Conservation (phyloP, 2,329 filamentous ascomycete species). For the Xylaria digitata region DNA sequence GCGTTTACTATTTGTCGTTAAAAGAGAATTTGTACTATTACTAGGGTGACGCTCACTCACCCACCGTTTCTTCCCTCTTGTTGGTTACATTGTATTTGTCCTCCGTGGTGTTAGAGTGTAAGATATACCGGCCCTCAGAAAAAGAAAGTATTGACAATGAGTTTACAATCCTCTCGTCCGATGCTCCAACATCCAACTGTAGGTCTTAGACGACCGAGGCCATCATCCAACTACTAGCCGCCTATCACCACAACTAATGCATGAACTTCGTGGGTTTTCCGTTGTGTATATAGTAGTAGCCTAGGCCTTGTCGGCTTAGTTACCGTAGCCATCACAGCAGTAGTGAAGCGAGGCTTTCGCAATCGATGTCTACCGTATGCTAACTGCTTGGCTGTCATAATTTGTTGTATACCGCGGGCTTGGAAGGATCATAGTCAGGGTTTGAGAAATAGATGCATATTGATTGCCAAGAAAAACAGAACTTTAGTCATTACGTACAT, state of each 20-base stretch:
- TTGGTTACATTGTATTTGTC: conserved; percentile 16
- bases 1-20: conserved; percentile 21
- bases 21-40: conserved; percentile 27
- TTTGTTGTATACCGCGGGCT: background rate
- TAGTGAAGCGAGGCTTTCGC: background rate
- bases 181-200: background rate
- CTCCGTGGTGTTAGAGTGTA: conserved; percentile 19
- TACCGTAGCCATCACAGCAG: background rate
- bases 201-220: background rate
- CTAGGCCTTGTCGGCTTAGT: background rate
- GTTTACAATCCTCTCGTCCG: conserved; percentile 8
- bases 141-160: background rate
- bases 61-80: conserved; percentile 1
- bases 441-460: too few relatives aligned
- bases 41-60: conserved; percentile 10
- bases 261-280: background rate
- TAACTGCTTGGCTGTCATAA: background rate
- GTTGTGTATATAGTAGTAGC: background rate
- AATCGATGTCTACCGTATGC: background rate
- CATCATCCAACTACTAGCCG: background rate
- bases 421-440: background rate
- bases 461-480: too few relatives aligned
- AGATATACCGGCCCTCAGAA: background rate
- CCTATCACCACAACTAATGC: background rate
- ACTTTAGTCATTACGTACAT: too few relatives aligned